Conservation (phyloP, 2,329 filamentous ascomycete species). For the Claviceps quebecensis region DNA sequence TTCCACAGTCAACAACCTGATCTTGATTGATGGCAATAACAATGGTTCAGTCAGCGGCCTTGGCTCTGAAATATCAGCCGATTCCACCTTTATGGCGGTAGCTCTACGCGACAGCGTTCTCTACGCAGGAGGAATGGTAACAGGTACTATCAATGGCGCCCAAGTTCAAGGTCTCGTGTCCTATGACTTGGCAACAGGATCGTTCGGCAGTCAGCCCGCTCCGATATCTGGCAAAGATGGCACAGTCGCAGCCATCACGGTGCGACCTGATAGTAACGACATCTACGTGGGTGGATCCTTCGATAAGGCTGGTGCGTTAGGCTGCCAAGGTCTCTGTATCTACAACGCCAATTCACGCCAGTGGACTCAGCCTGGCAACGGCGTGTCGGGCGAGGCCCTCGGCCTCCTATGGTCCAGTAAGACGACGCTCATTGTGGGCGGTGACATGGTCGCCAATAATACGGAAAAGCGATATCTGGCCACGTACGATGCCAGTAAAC, state of each 20-base stretch:
- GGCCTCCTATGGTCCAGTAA: slow-evolving; percentile 63
- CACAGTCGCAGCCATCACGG: slow-evolving; percentile 62
- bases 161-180: slow-evolving; percentile 60
- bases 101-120: slow-evolving; percentile 52
- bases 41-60: slow-evolving; percentile 55
- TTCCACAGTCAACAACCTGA: slow-evolving; percentile 61
- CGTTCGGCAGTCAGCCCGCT: slow-evolving; percentile 60
- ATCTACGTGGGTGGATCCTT: slow-evolving; percentile 84
- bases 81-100: slow-evolving; percentile 64
- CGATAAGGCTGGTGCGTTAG: slow-evolving; percentile 65
- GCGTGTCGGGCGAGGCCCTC: slow-evolving; percentile 55
- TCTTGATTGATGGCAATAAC: slow-evolving; percentile 67
- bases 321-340: slow-evolving; percentile 69
- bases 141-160: slow-evolving; percentile 50
- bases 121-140: slow-evolving; percentile 71
- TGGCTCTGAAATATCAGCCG: slow-evolving; percentile 46
- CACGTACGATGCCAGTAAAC: slow-evolving; percentile 53
- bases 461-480: slow-evolving; percentile 51
- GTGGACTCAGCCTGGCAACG: slow-evolving; percentile 68
- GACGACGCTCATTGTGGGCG: slow-evolving; percentile 60
- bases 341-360: slow-evolving; percentile 57
- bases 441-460: slow-evolving; percentile 55
- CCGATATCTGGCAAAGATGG: slow-evolving; percentile 55
- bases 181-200: slow-evolving; percentile 57
- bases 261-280: slow-evolving; percentile 54